Evolutionary conservation across 1,139 yeast genomes (phyloP).

Genomic region (Zygosaccharomyces pseudobailii): DNA sequence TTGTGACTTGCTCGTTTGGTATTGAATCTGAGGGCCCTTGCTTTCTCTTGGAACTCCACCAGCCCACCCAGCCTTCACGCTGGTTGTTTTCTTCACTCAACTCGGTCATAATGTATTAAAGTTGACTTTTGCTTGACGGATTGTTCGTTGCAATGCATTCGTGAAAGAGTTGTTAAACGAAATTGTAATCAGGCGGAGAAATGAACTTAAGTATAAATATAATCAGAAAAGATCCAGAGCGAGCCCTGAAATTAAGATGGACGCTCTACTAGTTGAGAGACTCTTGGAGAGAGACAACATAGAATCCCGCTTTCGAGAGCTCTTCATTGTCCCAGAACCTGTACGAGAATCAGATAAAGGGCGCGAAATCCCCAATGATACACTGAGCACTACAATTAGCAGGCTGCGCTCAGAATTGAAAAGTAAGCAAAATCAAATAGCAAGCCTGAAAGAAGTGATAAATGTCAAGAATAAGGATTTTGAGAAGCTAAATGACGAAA

Average conservation of each 20-base stretch:
- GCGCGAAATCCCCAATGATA: neutral
- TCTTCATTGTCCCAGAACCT: constrained; percentile 15
- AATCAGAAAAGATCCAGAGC: neutral
- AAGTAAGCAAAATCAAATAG: constrained; percentile 18
- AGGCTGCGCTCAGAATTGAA: constrained; percentile 16
- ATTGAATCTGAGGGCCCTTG: neutral
- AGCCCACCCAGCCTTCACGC: constrained; percentile 6
- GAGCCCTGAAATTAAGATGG: constrained; percentile 7
- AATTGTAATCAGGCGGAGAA: neutral
- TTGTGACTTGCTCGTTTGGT: neutral
- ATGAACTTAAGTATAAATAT: no score
- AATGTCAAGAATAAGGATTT: constrained; percentile 51
- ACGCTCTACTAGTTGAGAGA: constrained; percentile 10
- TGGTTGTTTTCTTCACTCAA: neutral
- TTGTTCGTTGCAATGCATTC: no score
- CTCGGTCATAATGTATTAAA: constrained; percentile 4
- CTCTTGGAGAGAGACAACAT: constrained; percentile 17
- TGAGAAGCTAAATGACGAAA: constrained; percentile 65
- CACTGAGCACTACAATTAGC: constrained; percentile 4
- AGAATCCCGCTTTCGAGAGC: constrained; percentile 20
- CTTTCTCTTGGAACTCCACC: constrained; percentile 8
- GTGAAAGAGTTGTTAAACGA: neutral
- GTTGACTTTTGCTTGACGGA: neutral
- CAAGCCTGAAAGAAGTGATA: constrained; percentile 38
- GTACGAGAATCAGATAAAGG: neutral